Evolutionary conservation across 78 protist genomes (phyloP), one percentile per base, ranked within the genome.

Genomic region (Dictyostelium purpureum): DNA sequence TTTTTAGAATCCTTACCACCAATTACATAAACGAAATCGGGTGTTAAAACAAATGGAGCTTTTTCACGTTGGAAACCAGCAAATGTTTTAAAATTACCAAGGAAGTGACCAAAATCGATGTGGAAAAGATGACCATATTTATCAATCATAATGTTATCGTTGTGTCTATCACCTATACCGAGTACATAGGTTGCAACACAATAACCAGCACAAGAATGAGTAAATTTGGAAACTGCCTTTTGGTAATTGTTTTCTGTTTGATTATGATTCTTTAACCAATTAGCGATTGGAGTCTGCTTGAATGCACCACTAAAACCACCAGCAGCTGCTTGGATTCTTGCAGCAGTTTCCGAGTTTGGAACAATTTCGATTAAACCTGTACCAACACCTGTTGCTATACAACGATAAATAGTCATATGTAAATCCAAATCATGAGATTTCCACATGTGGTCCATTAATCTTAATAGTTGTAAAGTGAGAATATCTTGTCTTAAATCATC

Each of bases 121-220:
- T 97, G 99, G 81, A 98, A 98, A 18, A 97, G 90, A 18, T 87
- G 92, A 5, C 99, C 99, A 43, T 38, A 42, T 45, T 57, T 87
- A 3, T 94, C 94, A 43, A 95, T 18, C 94, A 93, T 94, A 33
- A 90, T 90, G 94, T 98, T 98, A 96, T 98, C 99, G 52, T 95
- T 96, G 88, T 98, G 99, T 26, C 99, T 77, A 66, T 98, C 99
- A 43, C 99, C 99, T 31, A 98, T 97, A 43, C 99, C 99, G 61
- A 98, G 88, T 5, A 98, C 98, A 89, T 97, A 98, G 19, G 99
- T 98, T 10, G 99, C 99, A 16, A 97, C 99, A 95, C 98, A 97
- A 87, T 98, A 98, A 16, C 97, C 98, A 0, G 99, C 98, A 10
- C 96, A 88, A 6, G 97, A 94, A 19, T 76, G 35, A 18, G 93